These are phyloP conservation scores for Themeda triandra DNA, from an alignment of 176 grass and related monocot species.

Conservation along the genomic window DNA sequence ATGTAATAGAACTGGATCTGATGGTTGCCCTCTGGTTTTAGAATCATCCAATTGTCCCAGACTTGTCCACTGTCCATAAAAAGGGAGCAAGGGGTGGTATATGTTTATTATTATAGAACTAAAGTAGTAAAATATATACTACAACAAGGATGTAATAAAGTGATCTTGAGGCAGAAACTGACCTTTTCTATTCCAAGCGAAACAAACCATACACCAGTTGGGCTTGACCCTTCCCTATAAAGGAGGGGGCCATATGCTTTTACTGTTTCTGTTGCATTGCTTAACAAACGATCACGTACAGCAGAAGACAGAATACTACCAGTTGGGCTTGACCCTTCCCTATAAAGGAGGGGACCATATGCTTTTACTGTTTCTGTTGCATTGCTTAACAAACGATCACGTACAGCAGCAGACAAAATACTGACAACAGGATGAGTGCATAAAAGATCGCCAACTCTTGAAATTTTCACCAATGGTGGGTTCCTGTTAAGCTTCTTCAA, in stretches of 20 bases:
- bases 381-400: constrained; percentile 56
- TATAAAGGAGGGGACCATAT: constrained; percentile 56
- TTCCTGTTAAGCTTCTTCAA: constrained; percentile 80
- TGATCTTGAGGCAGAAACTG: neutral
- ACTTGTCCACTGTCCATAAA: constrained; percentile 60
- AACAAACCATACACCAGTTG: constrained; percentile 74
- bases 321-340: constrained; percentile 62
- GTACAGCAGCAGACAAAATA: constrained; percentile 42
- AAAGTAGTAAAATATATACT: too few relatives aligned
- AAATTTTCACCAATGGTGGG: constrained; percentile 79
- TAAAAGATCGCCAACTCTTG: constrained; percentile 64
- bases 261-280: constrained; percentile 64
- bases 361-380: constrained; percentile 65
- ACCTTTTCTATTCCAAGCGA: constrained; percentile 80
- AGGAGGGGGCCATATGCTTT: constrained; percentile 49
- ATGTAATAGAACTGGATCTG: constrained; percentile 81
- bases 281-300: constrained; percentile 49
- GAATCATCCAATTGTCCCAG: constrained; percentile 14
- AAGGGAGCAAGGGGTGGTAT: too few relatives aligned
- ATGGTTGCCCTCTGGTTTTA: constrained; percentile 56
- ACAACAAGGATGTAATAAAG: neutral
- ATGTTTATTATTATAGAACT: too few relatives aligned
- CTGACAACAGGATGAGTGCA: constrained; percentile 67
- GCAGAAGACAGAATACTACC: constrained; percentile 50
- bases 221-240: constrained; percentile 69